A percentile compares a stretch with the other conserved stretches of the same genome.
Conservation (phyloP, 2,329 filamentous ascomycete genomes). For the Calonectria henricotiae region DNA sequence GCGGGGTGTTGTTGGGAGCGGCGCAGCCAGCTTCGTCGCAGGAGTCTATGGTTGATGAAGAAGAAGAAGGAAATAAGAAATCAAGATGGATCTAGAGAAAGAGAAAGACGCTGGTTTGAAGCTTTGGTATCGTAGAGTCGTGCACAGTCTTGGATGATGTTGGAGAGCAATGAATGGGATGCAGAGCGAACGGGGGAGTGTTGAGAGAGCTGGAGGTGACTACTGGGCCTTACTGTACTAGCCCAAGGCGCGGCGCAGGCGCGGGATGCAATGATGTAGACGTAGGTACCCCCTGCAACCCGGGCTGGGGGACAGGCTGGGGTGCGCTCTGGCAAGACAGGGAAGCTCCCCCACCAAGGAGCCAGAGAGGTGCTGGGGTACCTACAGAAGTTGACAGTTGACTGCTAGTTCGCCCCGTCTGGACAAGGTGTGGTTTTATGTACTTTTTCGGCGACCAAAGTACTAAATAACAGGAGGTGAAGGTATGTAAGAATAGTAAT, state of each 20-base stretch:
- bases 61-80: constrained; percentile 7
- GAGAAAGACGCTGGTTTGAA: constrained; percentile 48
- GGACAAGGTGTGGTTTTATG: too few relatives aligned
- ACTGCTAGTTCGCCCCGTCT: too few relatives aligned
- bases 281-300: constrained; percentile 31
- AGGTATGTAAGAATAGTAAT: too few relatives aligned
- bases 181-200: constrained; percentile 18
- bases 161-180: constrained; percentile 41
- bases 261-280: constrained; percentile 35
- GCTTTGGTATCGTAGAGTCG: constrained; percentile 51
- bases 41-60: constrained; percentile 29
- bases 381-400: background rate
- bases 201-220: constrained; percentile 33
- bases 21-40: constrained; percentile 53
- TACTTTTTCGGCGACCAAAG: too few relatives aligned
- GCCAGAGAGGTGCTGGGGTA: constrained; percentile 18
- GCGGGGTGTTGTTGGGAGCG: constrained; percentile 41
- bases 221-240: constrained; percentile 17
- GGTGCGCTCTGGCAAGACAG: constrained; percentile 1
- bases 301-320: constrained; percentile 22
- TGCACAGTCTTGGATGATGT: constrained; percentile 47
- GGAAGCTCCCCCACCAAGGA: constrained; percentile 9
- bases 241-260: constrained; percentile 23
- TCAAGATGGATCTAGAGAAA: constrained; percentile 23
- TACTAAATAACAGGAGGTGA: too few relatives aligned